Conservation (phyloP, 1,139 yeast genomes). For the Pichia sp. region DNA sequence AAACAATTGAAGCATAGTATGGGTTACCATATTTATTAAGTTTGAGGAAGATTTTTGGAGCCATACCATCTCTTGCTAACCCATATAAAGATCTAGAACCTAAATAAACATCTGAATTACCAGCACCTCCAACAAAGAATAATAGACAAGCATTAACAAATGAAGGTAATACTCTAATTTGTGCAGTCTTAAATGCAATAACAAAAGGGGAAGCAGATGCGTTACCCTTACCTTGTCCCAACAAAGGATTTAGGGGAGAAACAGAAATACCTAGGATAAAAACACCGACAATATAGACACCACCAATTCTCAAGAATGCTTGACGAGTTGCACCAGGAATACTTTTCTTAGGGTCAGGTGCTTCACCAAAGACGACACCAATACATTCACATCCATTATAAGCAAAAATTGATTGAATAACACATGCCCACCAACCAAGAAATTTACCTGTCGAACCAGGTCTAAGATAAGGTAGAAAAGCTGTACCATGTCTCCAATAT, state of each 20-base stretch:
- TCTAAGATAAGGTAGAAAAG: conserved; percentile 4
- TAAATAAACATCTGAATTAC: conserved; percentile 39
- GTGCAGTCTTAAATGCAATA: conserved; percentile 47
- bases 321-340: conserved; percentile 66
- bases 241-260: conserved; percentile 28
- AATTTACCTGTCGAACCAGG: conserved; percentile 32
- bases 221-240: conserved; percentile 37
- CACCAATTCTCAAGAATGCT: conserved; percentile 58
- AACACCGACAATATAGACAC: conserved; percentile 46
- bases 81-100: conserved; percentile 39
- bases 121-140: conserved; percentile 41
- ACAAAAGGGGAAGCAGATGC: conserved; percentile 59
- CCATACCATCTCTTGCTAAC: conserved; percentile 35
- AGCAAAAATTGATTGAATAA: conserved; percentile 39
- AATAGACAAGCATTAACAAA: conserved; percentile 42
- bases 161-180: conserved; percentile 48
- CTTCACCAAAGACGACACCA: conserved; percentile 40
- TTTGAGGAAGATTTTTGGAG: conserved; percentile 31
- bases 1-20: conserved; percentile 14
- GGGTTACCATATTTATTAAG: conserved; percentile 12
- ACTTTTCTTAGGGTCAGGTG: conserved; percentile 39
- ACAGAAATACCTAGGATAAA: conserved; percentile 39
- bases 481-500: conserved; percentile 39
- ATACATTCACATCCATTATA: conserved; percentile 43
- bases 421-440: conserved; percentile 26